phyloP scores from a whole-genome alignment of 176 grass and related monocot genomes.

The Hordeum marinum region DNA sequence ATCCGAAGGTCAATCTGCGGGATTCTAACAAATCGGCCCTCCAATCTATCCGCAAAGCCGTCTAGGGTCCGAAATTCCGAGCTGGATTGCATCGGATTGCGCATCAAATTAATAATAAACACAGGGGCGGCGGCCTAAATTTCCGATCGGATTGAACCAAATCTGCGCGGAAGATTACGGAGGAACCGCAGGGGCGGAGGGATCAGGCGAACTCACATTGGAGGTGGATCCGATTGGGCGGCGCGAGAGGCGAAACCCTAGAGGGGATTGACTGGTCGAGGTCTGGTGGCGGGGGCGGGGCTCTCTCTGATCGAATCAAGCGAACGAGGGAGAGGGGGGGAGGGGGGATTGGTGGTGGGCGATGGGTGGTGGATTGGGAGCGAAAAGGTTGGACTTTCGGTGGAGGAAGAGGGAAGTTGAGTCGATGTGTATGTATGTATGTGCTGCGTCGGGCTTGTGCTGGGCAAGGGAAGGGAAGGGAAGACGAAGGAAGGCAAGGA shows the following conservation, averaged over 20 bases:
- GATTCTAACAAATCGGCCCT: constrained; percentile 1
- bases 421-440: background rate
- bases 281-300: background rate
- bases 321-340: background rate
- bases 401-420: background rate
- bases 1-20: background rate
- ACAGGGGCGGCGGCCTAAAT: background rate
- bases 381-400: background rate
- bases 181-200: background rate
- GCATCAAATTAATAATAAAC: background rate
- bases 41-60: background rate
- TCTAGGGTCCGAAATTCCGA: background rate
- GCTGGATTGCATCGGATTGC: background rate
- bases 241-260: constrained; percentile 23
- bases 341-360: constrained; percentile 10
- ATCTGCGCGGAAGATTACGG: background rate
- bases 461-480: background rate
- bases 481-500: background rate
- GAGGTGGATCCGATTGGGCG: constrained; percentile 26
- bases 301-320: background rate
- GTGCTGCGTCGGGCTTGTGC: background rate
- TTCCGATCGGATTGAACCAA: background rate
- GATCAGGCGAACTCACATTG: constrained; percentile 32
- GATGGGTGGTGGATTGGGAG: background rate
- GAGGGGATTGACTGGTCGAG: background rate